Evolutionary conservation across 139 green algal species (phyloP), one percentile per base, ranked within the genome.

Genomic region (Nannochloris sp.): DNA sequence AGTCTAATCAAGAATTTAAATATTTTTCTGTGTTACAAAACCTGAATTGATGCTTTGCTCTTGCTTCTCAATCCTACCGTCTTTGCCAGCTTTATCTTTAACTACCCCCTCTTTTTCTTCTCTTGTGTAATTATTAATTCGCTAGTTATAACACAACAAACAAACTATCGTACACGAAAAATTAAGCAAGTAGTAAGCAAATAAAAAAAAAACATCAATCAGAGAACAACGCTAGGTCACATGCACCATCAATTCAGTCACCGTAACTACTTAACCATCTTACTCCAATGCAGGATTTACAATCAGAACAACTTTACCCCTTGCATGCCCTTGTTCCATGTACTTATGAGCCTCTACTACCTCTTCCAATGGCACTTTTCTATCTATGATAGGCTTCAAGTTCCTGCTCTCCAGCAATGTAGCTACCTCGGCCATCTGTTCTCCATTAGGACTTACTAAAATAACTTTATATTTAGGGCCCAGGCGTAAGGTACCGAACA

Each of bases 291-390:
- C n/a, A n/a, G n/a, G n/a, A n/a, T n/a, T n/a, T n/a, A 76, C 47
- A 2, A 3, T 1, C 8, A 76, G 19, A 19, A 73, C 60, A 14
- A 85, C 24, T 61, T 84, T 85, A 47, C 79, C 78, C 0, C 79
- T 35, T 27, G 71, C 54, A 32, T 71, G 58, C 14, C 73, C 61
- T 6, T 23, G 7, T 47, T 85, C 73, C 12, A 45, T 54, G 10
- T 72, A 27, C 46, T 76, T 58, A 35, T 85, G 79, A 0, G 68
- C 79, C 5, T 46, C 62, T 0, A 46, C 35, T 14, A 62, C 35
- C 39, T 68, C 25, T 14, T 76, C 67, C 27, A 85, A 68, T 4
- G 57, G 42, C 5, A 84, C 32, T 45, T 68, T 53, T 51, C 48
- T 64, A 7, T 61, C 35, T 23, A 75, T 57, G 7, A 73, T 55